These are phyloP conservation scores for Aspergillus arachidicola DNA, from an alignment of 2,329 filamentous ascomycete species.

Conservation along the genomic window DNA sequence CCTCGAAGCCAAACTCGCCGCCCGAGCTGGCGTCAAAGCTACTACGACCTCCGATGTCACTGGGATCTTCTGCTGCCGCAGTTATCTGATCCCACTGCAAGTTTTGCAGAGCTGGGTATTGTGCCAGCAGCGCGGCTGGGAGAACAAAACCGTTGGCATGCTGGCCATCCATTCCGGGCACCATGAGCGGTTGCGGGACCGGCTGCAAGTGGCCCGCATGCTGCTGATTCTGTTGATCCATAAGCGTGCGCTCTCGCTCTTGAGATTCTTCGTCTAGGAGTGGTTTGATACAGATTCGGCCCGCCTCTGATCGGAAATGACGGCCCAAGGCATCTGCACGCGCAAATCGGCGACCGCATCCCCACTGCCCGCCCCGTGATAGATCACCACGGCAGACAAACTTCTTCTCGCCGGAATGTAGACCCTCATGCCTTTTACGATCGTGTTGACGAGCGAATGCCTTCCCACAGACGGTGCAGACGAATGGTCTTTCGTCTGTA, in stretches of 20 bases:
- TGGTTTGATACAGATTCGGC: constrained; percentile 95
- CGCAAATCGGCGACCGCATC: constrained; percentile 89
- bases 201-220: constrained; percentile 55
- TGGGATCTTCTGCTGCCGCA: constrained; percentile 58
- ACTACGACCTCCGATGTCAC: constrained; percentile 66
- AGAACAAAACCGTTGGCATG: constrained; percentile 66
- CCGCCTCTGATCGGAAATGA: constrained; percentile 94
- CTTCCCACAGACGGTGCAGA: constrained; percentile 95
- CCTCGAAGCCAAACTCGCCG: constrained; percentile 47
- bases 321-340: constrained; percentile 91
- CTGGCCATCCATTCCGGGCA: constrained; percentile 63
- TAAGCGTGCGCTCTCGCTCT: constrained; percentile 74
- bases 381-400: constrained; percentile 95
- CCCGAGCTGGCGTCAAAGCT: constrained; percentile 51
- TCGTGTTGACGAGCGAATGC: constrained; percentile 97
- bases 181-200: constrained; percentile 59
- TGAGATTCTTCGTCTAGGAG: constrained; percentile 89
- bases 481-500: constrained; percentile 95
- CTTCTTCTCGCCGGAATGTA: constrained; percentile 97
- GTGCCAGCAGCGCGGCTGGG: constrained; percentile 84
- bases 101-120: constrained; percentile 90
- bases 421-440: constrained; percentile 91
- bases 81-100: constrained; percentile 84
- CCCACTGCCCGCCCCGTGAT: constrained; percentile 82
- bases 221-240: constrained; percentile 72